Conservation (phyloP, 768 basidiomycete genomes). For the Thelephora aurantiotincta region DNA sequence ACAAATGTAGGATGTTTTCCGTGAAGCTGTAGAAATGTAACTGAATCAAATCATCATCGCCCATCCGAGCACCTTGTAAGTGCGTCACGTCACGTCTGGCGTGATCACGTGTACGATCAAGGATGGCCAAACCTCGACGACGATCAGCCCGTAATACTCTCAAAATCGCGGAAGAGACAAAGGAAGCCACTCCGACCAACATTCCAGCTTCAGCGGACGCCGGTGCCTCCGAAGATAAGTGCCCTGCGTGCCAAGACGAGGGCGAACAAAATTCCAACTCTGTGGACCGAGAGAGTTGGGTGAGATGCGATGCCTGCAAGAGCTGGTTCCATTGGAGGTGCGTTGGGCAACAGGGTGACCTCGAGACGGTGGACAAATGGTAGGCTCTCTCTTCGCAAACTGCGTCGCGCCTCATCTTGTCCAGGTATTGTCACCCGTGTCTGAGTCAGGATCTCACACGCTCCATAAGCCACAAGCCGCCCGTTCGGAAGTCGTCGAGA, state of each 20-base stretch:
- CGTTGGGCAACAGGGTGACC: constrained; percentile 49
- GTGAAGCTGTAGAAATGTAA: constrained; percentile 8
- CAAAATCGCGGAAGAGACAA: constrained; percentile 21
- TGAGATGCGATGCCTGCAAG: constrained; percentile 70
- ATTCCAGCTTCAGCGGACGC: constrained; percentile 17
- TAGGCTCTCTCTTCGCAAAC: constrained; percentile 19
- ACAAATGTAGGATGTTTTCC: constrained; percentile 8
- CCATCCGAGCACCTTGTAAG: too few species aligned
- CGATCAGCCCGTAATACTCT: constrained; percentile 22
- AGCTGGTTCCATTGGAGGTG: constrained; percentile 80
- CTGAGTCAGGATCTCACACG: constrained; percentile 43
- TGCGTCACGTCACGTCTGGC: too few species aligned
- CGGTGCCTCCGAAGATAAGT: constrained; percentile 17
- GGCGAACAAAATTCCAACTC: constrained; percentile 17
- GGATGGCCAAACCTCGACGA: constrained; percentile 32
- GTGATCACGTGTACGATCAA: background rate
- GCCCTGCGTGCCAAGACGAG: constrained; percentile 38
- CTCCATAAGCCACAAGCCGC: constrained; percentile 59
- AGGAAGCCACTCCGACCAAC: constrained; percentile 18
- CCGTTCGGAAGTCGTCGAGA: constrained; percentile 68
- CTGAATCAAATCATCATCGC: too few species aligned
- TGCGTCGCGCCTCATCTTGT: constrained; percentile 4
- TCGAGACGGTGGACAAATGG: constrained; percentile 70
- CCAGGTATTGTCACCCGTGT: constrained; percentile 63
- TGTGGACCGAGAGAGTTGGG: constrained; percentile 62